A percentile compares a stretch with the other conserved stretches of the same genome.
Evolutionary conservation across 1,284 basidiomycete species (phyloP).

Genomic region (Chalciporus sp.): DNA sequence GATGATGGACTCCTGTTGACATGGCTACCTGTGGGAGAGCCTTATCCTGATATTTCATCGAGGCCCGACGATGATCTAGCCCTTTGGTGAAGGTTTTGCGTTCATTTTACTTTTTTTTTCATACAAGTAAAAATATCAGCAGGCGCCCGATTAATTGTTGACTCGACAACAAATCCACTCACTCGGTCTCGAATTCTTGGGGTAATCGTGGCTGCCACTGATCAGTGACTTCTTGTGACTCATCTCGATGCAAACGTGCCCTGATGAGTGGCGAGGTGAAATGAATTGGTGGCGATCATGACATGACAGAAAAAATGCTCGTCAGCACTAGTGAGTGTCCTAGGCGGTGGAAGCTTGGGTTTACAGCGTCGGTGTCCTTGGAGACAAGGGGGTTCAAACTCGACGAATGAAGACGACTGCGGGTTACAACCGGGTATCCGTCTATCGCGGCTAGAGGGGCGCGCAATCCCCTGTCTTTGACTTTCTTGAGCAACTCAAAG

Average conservation of each 20-base stretch:
- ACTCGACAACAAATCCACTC: not conserved
- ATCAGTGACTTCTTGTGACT: not conserved
- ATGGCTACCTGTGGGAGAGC: constrained; percentile 31
- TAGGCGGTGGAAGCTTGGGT: not conserved
- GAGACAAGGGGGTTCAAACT: not conserved
- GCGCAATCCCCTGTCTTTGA: constrained; percentile 20
- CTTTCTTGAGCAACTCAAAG: constrained; percentile 19
- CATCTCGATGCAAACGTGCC: constrained; percentile 15
- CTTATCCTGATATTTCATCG: not conserved
- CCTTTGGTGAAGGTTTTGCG: not conserved
- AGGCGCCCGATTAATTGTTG: not conserved
- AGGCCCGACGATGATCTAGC: not conserved
- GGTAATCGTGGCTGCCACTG: not conserved
- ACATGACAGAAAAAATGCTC: constrained; percentile 6
- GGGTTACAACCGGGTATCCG: constrained; percentile 11
- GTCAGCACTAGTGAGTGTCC: not conserved
- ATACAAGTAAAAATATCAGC: not conserved
- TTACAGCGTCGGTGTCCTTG: not conserved
- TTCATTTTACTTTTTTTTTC: constrained; percentile 3
- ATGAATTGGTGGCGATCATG: constrained; percentile 36
- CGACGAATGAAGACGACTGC: not conserved
- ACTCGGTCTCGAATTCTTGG: not conserved
- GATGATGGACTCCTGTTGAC: constrained; percentile 22
- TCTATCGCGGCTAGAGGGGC: constrained; percentile 24
- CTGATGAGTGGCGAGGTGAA: constrained; percentile 21